phyloP scores from a whole-genome alignment of 192 early-diverging fungal genomes.

The Mortierella antarctica region DNA sequence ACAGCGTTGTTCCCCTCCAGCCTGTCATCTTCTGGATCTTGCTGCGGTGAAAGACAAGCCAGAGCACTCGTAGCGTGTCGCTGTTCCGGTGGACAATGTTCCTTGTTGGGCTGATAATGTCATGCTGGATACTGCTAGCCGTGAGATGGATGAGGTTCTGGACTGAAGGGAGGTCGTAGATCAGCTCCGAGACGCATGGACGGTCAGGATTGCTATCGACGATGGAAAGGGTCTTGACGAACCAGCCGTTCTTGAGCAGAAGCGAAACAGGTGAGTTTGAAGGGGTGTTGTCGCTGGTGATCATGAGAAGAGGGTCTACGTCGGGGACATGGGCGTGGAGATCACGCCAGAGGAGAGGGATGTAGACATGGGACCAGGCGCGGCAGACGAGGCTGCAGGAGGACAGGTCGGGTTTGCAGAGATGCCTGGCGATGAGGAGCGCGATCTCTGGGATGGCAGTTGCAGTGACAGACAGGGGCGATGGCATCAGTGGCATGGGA shows the following conservation, averaged over 20 bases:
- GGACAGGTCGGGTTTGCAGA: slow-evolving; percentile 19
- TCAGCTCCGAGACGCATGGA: neutral
- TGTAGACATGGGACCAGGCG: slow-evolving; percentile 9
- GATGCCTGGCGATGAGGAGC: slow-evolving; percentile 1
- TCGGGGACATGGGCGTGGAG: slow-evolving; percentile 7
- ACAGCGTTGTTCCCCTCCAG: slow-evolving; percentile 8
- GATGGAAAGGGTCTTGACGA: slow-evolving; percentile 18
- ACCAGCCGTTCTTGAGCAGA: slow-evolving; percentile 2
- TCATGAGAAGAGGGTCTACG: neutral
- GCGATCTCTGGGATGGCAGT: slow-evolving; percentile 27
- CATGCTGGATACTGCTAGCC: neutral
- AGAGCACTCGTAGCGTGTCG: slow-evolving; percentile 10
- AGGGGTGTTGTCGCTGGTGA: neutral
- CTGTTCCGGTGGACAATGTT: slow-evolving; percentile 10
- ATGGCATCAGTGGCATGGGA: neutral
- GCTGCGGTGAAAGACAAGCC: slow-evolving; percentile 2
- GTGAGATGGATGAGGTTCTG: slow-evolving; percentile 6
- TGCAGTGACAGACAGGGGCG: neutral
- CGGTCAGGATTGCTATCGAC: neutral
- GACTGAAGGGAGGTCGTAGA: slow-evolving; percentile 13
- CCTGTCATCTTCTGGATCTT: neutral
- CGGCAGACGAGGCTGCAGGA: slow-evolving; percentile 19
- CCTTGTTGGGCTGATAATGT: neutral
- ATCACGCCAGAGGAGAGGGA: slow-evolving; percentile 19
- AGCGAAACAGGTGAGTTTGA: neutral